These are phyloP conservation scores for Pyrus betulifolia DNA, from an alignment of 306 rosid species.

Conservation along the genomic window DNA sequence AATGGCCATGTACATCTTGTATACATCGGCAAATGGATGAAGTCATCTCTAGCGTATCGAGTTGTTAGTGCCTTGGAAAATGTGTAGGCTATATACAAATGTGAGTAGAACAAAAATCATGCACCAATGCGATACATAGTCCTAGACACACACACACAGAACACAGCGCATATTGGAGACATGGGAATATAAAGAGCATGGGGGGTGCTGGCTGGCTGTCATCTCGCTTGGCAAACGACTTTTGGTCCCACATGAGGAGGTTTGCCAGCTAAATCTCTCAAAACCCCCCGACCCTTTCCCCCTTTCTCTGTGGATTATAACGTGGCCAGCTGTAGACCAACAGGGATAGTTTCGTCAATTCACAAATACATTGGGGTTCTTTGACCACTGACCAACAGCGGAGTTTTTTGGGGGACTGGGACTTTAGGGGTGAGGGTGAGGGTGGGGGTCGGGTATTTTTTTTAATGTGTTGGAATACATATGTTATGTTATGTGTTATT, in stretches of 20 bases:
- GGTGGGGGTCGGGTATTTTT: no score
- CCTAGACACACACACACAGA: no score
- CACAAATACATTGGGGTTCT: no score
- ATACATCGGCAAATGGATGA: no score
- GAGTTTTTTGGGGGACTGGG: neutral
- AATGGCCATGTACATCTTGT: neutral
- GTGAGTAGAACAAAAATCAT: neutral
- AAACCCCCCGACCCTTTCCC: neutral
- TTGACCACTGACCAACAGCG: slow-evolving; percentile 16
- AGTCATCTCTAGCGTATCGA: no score
- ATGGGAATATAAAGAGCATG: neutral
- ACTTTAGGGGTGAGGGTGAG: no score
- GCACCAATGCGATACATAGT: no score
- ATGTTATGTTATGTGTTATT: no score
- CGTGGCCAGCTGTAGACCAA: slow-evolving; percentile 49
- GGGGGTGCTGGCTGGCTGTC: neutral
- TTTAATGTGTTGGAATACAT: rapidly evolving
- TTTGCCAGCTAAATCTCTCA: slow-evolving; percentile 3
- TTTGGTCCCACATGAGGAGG: slow-evolving; percentile 16
- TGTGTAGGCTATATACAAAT: no score
- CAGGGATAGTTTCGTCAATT: slow-evolving; percentile 10
- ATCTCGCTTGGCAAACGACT: neutral
- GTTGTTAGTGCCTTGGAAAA: no score
- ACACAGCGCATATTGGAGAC: neutral
- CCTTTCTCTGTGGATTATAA: slow-evolving; percentile 13